A percentile compares a stretch with the other conserved stretches of the same genome.
Conservation (phyloP, 768 basidiomycete genomes). For the Royoungia palumana region DNA sequence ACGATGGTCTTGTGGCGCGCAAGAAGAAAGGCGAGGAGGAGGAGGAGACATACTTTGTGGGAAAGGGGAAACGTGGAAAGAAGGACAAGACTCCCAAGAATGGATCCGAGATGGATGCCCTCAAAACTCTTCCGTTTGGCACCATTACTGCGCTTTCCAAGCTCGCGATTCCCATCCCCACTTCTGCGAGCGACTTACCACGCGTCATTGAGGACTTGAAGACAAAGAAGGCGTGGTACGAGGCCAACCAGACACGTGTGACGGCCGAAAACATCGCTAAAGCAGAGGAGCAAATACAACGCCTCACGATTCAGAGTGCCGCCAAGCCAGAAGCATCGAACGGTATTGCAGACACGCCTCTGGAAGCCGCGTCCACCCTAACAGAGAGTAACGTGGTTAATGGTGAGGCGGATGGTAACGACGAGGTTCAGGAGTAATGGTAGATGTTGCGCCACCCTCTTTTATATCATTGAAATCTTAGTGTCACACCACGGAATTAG, state of each 20-base stretch:
- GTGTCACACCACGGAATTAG: slow-evolving; percentile 15
- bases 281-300: slow-evolving; percentile 72
- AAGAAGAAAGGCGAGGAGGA: slow-evolving; percentile 97
- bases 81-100: slow-evolving; percentile 45
- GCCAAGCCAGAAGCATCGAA: slow-evolving; percentile 40
- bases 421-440: slow-evolving; percentile 31
- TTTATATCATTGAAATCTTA: slow-evolving; percentile 16
- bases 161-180: slow-evolving; percentile 88
- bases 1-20: slow-evolving; percentile 64
- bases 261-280: slow-evolving; percentile 79
- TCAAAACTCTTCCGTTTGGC: slow-evolving; percentile 71
- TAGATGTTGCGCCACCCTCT: slow-evolving; percentile 10
- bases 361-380: slow-evolving; percentile 46
- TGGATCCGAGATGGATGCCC: slow-evolving; percentile 34
- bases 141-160: slow-evolving; percentile 84
- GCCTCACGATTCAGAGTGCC: slow-evolving; percentile 48
- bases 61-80: slow-evolving; percentile 64
- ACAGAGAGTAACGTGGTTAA: slow-evolving; percentile 22
- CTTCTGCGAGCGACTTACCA: slow-evolving; percentile 68
- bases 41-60: slow-evolving; percentile 78
- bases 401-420: slow-evolving; percentile 42
- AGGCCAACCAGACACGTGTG: slow-evolving; percentile 82
- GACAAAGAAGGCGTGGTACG: slow-evolving; percentile 93
- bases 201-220: slow-evolving; percentile 87
- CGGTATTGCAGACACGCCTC: slow-evolving; percentile 39